Percentiles rank a stretch among this genome's conserved stretches.
These are phyloP conservation scores for Bauhinia variegata DNA, from an alignment of 306 rosid genomes.

Conservation along the genomic window DNA sequence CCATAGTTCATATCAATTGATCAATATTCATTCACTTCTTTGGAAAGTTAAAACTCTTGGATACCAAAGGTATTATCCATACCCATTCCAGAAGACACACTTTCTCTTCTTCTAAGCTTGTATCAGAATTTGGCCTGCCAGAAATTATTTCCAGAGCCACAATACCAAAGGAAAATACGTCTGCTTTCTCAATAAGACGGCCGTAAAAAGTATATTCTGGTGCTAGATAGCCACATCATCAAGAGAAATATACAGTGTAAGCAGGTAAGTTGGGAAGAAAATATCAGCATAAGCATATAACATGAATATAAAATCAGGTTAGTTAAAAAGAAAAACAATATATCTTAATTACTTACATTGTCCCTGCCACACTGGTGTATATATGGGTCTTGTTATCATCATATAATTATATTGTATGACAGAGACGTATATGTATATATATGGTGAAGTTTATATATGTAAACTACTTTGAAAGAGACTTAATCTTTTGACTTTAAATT, in stretches of 20 bases:
- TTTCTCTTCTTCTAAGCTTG: slow-evolving; percentile 62
- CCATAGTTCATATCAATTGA: not conserved
- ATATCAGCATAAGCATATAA: too few species aligned
- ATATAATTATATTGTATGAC: slow-evolving; percentile 58
- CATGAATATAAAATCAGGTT: not conserved
- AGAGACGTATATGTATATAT: too few species aligned
- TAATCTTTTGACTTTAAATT: too few species aligned
- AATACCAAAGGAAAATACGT: slow-evolving; percentile 86
- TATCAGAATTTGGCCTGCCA: slow-evolving; percentile 72
- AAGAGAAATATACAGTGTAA: too few species aligned
- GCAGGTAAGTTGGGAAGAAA: too few species aligned
- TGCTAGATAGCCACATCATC: slow-evolving; percentile 79
- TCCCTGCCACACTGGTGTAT: slow-evolving; percentile 58
- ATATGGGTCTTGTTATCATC: slow-evolving; percentile 61
- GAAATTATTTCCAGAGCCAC: slow-evolving; percentile 75
- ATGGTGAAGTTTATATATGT: too few species aligned
- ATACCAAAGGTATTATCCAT: slow-evolving; percentile 26
- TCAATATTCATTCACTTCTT: not conserved
- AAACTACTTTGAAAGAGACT: too few species aligned
- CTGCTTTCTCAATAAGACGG: slow-evolving; percentile 81
- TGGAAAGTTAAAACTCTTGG: slow-evolving; percentile 1
- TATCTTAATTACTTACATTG: slow-evolving; percentile 42
- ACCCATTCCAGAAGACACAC: slow-evolving; percentile 80
- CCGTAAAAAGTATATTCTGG: slow-evolving; percentile 90
- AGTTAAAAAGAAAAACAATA: not conserved